Conservation (phyloP, 1,284 basidiomycete genomes). For the Sporisorium iseilematis-ciliati region DNA sequence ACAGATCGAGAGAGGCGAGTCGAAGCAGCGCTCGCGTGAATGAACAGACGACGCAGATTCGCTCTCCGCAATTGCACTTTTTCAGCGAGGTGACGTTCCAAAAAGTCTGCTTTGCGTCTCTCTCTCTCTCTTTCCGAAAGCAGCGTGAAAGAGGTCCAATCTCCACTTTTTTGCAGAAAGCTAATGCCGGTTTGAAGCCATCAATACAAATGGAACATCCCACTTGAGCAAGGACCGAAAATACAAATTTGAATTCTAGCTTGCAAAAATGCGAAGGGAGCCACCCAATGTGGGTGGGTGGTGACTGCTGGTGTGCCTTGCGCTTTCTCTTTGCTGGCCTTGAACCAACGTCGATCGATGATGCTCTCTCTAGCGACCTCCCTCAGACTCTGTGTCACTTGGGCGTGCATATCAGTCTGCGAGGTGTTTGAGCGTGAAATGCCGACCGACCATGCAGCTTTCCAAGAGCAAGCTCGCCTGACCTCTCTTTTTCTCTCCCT, state of each 20-base stretch:
- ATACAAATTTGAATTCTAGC: not conserved
- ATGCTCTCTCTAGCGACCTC: not conserved
- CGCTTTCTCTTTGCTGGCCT: conserved; percentile 1
- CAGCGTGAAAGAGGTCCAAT: conserved; percentile 40
- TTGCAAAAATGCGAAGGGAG: not conserved
- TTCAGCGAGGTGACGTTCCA: not conserved
- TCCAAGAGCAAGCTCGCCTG: not conserved
- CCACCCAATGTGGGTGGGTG: too few relatives aligned
- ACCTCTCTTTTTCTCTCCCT: not conserved
- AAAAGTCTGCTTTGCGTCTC: not conserved
- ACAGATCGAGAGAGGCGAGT: not conserved
- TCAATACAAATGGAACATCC: not conserved
- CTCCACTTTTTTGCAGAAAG: not conserved
- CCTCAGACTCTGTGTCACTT: not conserved
- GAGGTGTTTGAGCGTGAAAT: conserved; percentile 9
- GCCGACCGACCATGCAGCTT: too few relatives aligned
- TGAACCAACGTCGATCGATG: conserved; percentile 11
- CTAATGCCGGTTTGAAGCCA: conserved; percentile 9
- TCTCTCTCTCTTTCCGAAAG: conserved; percentile 32
- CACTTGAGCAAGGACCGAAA: not conserved
- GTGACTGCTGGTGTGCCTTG: not conserved
- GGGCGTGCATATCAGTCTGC: not conserved
- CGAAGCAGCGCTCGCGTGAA: conserved; percentile 4
- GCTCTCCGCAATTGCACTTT: not conserved
- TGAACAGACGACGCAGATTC: not conserved